Conservation (phyloP, 495 filamentous ascomycete genomes). For the Glarea lozoyensis region DNA sequence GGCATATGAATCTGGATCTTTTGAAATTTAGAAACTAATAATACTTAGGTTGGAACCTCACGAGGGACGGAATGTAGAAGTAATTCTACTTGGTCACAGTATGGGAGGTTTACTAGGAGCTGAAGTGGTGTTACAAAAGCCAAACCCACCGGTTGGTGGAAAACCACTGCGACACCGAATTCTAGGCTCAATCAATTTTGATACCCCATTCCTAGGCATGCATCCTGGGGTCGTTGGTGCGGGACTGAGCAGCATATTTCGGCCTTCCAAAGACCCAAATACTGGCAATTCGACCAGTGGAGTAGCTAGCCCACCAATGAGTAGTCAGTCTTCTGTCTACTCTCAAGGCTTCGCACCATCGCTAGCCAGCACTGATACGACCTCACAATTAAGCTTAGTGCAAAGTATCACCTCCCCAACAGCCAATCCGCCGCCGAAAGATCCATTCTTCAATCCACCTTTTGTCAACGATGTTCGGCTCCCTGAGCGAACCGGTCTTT, state of each 20-base stretch:
- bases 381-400: slow-evolving; percentile 9
- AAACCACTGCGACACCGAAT: slow-evolving; percentile 62
- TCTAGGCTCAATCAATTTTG: slow-evolving; percentile 74
- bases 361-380: slow-evolving; percentile 3
- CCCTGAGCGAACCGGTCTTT: slow-evolving; percentile 54
- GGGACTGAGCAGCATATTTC: slow-evolving; percentile 70
- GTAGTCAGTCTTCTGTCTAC: slow-evolving; percentile 11
- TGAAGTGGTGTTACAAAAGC: slow-evolving; percentile 61
- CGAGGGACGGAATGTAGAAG: slow-evolving; percentile 63
- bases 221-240: slow-evolving; percentile 79
- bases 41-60: slow-evolving; percentile 62
- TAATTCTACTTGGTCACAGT: slow-evolving; percentile 80
- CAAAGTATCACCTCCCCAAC: slow-evolving; percentile 12
- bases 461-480: slow-evolving; percentile 65
- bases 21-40: slow-evolving; percentile 11
- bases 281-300: slow-evolving; percentile 3
- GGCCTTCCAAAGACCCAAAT: slow-evolving; percentile 36
- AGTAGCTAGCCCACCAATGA: slow-evolving; percentile 2
- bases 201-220: slow-evolving; percentile 80
- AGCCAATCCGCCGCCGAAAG: slow-evolving; percentile 20
- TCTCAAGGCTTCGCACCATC: slow-evolving; percentile 12
- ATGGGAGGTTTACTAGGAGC: slow-evolving; percentile 82
- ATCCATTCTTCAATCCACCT: slow-evolving; percentile 63
- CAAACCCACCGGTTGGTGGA: slow-evolving; percentile 18
- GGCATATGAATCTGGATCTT: slow-evolving; percentile 3